A percentile compares a stretch with the other conserved stretches of the same genome.
phyloP scores from a whole-genome alignment of 371 early-diverging fungal species.

The Phascolomyces articulosus region DNA sequence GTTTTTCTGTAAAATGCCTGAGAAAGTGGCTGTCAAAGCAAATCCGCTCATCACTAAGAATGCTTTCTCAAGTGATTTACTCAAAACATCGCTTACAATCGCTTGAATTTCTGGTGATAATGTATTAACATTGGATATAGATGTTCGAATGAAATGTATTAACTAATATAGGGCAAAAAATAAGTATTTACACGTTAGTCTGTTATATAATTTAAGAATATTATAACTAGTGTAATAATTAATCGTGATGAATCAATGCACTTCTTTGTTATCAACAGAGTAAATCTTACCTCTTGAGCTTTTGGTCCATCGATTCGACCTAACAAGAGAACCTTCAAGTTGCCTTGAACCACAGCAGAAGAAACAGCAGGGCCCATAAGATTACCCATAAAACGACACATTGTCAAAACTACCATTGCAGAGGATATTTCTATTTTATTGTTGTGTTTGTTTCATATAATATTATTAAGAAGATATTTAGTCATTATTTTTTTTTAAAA shows the following conservation, averaged over 20 bases:
- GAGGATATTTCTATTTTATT: slow-evolving; percentile 48
- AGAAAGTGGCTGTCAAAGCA: neutral
- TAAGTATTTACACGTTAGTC: no score
- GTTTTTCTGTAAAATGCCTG: neutral
- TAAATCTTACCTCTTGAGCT: slow-evolving; percentile 12
- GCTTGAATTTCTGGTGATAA: slow-evolving; percentile 28
- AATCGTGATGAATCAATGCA: no score
- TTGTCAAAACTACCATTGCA: slow-evolving; percentile 49
- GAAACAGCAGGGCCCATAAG: slow-evolving; percentile 43
- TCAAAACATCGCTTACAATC: slow-evolving; percentile 10
- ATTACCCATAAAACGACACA: slow-evolving; percentile 49
- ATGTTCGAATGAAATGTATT: slow-evolving; percentile 38
- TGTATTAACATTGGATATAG: slow-evolving; percentile 28
- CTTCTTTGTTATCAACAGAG: no score
- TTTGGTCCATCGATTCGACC: slow-evolving; percentile 2
- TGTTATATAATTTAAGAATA: no score
- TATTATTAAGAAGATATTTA: no score
- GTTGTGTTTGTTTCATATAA: no score
- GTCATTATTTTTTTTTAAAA: no score
- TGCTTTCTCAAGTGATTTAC: neutral
- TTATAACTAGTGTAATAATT: neutral
- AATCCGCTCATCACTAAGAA: neutral
- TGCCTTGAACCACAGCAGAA: slow-evolving; percentile 3
- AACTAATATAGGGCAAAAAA: no score
- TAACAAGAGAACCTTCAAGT: neutral